Conservation (phyloP, 2,329 filamentous ascomycete species). For the Talaromyces sp. region DNA sequence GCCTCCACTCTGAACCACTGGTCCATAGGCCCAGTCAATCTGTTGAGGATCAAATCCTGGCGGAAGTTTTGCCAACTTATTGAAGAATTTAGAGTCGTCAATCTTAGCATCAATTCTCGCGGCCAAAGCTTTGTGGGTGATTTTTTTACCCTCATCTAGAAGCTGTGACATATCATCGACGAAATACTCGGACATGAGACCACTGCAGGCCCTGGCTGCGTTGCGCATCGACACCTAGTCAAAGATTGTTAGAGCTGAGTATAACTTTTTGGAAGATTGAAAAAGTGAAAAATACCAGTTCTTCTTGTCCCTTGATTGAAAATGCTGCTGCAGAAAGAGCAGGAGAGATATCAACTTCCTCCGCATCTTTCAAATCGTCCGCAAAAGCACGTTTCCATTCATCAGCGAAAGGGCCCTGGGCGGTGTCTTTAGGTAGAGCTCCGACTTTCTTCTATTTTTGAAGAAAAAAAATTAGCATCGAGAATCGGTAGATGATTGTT, state of each 20-base stretch:
- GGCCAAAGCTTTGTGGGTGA: constrained; percentile 83
- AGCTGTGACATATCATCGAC: constrained; percentile 97
- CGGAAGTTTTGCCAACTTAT: constrained; percentile 75
- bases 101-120: constrained; percentile 88
- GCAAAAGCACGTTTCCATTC: constrained; percentile 88
- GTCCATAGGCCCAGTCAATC: constrained; percentile 90
- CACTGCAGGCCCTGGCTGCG: constrained; percentile 89
- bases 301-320: constrained; percentile 90
- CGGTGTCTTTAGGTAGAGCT: constrained; percentile 77
- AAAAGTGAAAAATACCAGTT: constrained; percentile 57
- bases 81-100: constrained; percentile 92
- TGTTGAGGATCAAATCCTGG: constrained; percentile 82
- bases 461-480: not conserved
- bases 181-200: constrained; percentile 93
- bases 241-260: not conserved
- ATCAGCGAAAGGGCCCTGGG: constrained; percentile 84
- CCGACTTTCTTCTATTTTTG: constrained; percentile 79
- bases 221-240: constrained; percentile 80
- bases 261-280: not conserved
- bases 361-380: constrained; percentile 77
- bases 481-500: not conserved
- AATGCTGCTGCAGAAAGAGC: constrained; percentile 82
- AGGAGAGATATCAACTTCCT: constrained; percentile 80
- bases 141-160: constrained; percentile 94
- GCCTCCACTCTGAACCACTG: constrained; percentile 90